Evolutionary conservation across 1,284 basidiomycete genomes (phyloP).

Genomic region (Rhodotorula sp.): DNA sequence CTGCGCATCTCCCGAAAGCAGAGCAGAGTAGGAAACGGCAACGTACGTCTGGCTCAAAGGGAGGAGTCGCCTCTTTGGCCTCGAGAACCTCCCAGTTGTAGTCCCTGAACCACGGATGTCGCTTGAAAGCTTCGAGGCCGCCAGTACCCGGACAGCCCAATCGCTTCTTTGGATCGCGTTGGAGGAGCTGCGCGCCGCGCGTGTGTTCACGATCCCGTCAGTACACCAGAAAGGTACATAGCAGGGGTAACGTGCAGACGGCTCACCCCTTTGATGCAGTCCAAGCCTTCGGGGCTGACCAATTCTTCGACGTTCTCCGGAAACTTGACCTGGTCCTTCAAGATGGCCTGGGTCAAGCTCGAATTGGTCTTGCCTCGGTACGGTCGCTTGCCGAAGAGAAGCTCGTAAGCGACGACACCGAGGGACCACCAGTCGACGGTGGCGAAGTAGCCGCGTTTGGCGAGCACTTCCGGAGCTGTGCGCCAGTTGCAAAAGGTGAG

Average conservation of each 20-base stretch:
- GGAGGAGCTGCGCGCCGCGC: slow-evolving; percentile 64
- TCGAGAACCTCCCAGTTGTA: slow-evolving; percentile 86
- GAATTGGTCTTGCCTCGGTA: slow-evolving; percentile 89
- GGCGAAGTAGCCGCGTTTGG: slow-evolving; percentile 64
- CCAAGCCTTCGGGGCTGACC: slow-evolving; percentile 81
- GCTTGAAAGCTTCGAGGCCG: slow-evolving; percentile 60
- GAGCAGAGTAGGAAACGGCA: slow-evolving; percentile 11
- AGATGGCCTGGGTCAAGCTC: slow-evolving; percentile 82
- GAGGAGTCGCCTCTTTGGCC: slow-evolving; percentile 72
- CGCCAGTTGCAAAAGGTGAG: background rate
- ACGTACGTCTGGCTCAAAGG: slow-evolving; percentile 88
- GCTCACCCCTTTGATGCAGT: slow-evolving; percentile 65
- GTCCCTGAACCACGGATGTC: slow-evolving; percentile 79
- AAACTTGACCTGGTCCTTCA: slow-evolving; percentile 52
- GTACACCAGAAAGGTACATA: background rate
- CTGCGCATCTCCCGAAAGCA: background rate
- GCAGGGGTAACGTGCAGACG: background rate
- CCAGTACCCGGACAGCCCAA: slow-evolving; percentile 67
- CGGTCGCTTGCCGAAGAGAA: slow-evolving; percentile 84
- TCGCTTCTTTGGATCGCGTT: slow-evolving; percentile 76
- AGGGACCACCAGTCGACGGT: slow-evolving; percentile 97
- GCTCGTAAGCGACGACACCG: slow-evolving; percentile 86
- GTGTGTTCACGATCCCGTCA: background rate
- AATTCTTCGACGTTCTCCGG: slow-evolving; percentile 40
- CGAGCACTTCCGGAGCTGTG: slow-evolving; percentile 46